Conservation (phyloP, 176 grass and related monocot genomes). For the Triticum urartu region DNA sequence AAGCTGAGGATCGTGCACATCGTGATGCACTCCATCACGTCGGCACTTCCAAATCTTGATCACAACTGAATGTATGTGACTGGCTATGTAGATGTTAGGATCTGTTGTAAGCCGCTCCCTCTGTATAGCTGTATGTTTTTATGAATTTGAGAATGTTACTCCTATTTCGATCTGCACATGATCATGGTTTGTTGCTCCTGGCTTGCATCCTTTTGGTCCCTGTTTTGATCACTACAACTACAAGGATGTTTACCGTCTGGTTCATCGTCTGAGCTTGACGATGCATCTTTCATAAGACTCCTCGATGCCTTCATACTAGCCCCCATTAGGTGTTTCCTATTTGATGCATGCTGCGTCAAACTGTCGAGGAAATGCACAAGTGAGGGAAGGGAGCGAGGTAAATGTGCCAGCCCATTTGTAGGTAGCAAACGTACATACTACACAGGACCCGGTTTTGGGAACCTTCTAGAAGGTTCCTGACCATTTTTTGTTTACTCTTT, state of each 20-base stretch:
- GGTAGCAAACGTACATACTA: no score
- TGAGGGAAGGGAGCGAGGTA: no score
- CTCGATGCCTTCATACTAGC: no score
- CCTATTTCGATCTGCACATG: not conserved
- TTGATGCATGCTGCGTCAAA: no score
- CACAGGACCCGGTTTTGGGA: no score
- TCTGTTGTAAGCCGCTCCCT: not conserved
- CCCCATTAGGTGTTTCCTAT: no score
- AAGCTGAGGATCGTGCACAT: constrained; percentile 55
- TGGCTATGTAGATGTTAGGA: not conserved
- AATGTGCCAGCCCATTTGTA: no score
- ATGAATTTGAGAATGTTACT: constrained; percentile 23
- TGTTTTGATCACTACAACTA: not conserved
- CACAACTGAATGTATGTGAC: constrained; percentile 32
- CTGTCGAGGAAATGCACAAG: no score
- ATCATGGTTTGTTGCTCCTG: not conserved
- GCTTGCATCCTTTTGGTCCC: not conserved
- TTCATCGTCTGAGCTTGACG: constrained; percentile 15
- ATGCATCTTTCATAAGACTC: no score
- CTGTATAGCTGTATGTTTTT: not conserved
- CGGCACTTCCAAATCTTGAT: constrained; percentile 9
- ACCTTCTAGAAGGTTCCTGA: no score
- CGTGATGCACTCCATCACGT: constrained; percentile 35
- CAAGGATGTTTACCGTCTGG: constrained; percentile 12
- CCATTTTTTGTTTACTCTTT: no score